Evolutionary conservation across 495 filamentous ascomycete genomes (phyloP).

Genomic region (Podospora tetraspora): DNA sequence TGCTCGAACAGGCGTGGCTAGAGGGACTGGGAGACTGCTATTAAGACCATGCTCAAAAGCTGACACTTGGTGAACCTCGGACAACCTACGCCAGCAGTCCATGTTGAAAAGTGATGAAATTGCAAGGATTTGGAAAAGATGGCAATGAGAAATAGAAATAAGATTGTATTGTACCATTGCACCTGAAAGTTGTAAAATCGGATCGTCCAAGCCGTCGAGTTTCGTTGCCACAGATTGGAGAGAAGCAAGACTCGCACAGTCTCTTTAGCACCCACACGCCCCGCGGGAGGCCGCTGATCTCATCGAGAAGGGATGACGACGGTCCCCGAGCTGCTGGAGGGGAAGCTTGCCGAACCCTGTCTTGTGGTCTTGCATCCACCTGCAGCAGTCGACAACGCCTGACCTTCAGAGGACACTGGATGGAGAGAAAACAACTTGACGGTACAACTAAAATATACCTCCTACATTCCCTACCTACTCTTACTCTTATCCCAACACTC

Average conservation of each 20-base stretch:
- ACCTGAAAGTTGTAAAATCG: no score
- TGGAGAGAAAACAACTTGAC: neutral
- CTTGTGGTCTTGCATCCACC: neutral
- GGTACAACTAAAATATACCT: neutral
- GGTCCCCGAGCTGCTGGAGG: neutral
- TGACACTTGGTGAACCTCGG: neutral
- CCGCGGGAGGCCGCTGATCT: neutral
- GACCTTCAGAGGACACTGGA: neutral
- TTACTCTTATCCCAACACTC: neutral
- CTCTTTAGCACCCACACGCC: neutral
- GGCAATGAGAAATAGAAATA: no score
- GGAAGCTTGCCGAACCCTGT: neutral
- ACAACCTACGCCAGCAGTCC: neutral
- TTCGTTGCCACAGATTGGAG: no score
- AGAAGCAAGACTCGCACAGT: neutral
- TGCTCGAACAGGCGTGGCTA: neutral
- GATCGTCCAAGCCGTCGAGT: no score
- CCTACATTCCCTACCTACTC: neutral
- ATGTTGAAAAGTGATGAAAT: neutral
- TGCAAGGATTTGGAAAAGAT: neutral
- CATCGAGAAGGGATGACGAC: constrained; percentile 1
- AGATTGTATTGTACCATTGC: no score
- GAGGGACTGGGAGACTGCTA: neutral
- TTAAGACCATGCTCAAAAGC: neutral
- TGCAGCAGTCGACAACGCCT: neutral